Evolutionary conservation across 345 rosid genomes (phyloP), one percentile per base, ranked within the genome.

Genomic region (Brassica rapa): DNA sequence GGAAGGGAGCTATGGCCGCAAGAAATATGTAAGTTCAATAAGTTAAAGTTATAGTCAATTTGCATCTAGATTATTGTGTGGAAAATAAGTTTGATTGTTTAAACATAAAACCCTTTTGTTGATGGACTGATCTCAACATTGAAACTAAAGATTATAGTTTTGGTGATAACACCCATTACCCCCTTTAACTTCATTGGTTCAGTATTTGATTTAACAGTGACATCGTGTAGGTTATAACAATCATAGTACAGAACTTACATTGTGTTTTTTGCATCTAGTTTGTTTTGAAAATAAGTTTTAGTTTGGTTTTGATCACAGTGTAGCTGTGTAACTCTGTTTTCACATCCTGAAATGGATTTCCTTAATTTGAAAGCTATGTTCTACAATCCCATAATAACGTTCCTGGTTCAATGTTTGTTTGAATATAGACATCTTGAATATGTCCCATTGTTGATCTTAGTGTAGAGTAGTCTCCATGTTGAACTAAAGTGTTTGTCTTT

Each of bases 1-100:
- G 70, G 90, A 87, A 75, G 73, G 59, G 74, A 77, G 87, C 82
- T 85, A 86, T 77, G 92, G 94, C 61, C 93, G 97, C 86, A 92
- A 91, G 88, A 91, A 90, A 86, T 82, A 95, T 83, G 99, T 95
- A 61, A 89, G 90, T 80, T 62, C 0, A 53, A 51, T 1, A 51
- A 4, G 1, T 51, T 30, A 51, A 7, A 5, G 24, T 6, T 41
- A 6, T 9, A 14, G 30, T 62, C 19, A 43, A 11, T 41, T 43
- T 43, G 74, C 39, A 60, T 66, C 16, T 71, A n/a, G 24, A 37
- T 61, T 62, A 37, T 61, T 62, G 57, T 12, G 70, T 51, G 5
- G 14, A 77, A 15, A 6, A 21, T 9, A 8, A 16, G 79, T 29
- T 25, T 24, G 29, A 37, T 74, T 51, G 46, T 15, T 67, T 6